Evolutionary conservation across 441 rosid species (phyloP).

Genomic region (Syzygium syzygioides): DNA sequence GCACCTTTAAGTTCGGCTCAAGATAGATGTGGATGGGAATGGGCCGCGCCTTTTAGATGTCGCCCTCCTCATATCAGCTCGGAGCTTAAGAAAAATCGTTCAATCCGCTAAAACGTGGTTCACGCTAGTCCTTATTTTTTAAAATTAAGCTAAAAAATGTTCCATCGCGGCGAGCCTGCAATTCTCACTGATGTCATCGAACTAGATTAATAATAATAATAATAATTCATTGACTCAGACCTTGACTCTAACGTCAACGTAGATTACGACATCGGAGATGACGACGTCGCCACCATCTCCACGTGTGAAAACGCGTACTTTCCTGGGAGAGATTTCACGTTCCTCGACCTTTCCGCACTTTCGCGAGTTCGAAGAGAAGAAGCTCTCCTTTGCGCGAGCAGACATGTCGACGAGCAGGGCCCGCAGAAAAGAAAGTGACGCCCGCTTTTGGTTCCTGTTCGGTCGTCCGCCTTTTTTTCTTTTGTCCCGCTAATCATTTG

Average conservation of each 20-base stretch:
- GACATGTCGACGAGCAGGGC: no score
- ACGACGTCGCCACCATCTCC: neutral
- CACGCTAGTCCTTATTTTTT: neutral
- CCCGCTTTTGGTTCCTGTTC: neutral
- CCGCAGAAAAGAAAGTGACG: neutral
- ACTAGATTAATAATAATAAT: neutral
- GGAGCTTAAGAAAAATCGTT: neutral
- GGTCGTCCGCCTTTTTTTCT: neutral
- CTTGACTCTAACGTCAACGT: neutral
- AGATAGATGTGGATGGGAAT: neutral
- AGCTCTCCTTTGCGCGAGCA: neutral
- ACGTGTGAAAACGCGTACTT: neutral
- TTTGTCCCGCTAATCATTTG: neutral
- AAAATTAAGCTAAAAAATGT: neutral
- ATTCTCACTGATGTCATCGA: neutral
- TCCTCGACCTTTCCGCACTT: no score
- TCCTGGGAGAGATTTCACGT: neutral
- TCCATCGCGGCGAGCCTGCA: neutral
- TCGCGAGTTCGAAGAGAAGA: neutral
- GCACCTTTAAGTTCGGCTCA: no score
- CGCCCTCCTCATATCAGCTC: neutral
- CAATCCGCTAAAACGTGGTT: neutral
- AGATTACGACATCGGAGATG: neutral
- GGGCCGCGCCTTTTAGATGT: neutral
- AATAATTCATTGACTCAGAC: neutral